These are phyloP conservation scores for Cladosporium phlei DNA, from an alignment of 2,329 filamentous ascomycete genomes.

Conservation along the genomic window DNA sequence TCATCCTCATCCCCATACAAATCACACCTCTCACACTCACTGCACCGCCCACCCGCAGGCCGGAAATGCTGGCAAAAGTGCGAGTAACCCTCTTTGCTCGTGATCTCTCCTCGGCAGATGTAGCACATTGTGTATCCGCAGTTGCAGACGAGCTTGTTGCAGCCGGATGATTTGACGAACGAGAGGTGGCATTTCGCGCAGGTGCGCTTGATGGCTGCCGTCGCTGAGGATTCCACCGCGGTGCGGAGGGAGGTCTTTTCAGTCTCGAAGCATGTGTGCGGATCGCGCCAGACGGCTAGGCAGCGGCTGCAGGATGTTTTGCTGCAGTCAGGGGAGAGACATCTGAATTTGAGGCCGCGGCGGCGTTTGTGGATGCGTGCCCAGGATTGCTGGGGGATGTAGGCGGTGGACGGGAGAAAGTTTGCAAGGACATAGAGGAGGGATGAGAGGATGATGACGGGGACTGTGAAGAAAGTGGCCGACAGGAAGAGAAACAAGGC, in stretches of 20 bases:
- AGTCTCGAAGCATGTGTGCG: conserved; percentile 85
- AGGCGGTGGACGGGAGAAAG: conserved; percentile 24
- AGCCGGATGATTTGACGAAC: conserved; percentile 89
- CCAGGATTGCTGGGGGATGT: conserved; percentile 35
- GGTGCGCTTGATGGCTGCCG: conserved; percentile 87
- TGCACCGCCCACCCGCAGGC: conserved; percentile 69
- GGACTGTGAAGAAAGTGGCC: conserved; percentile 19
- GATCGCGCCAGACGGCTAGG: conserved; percentile 75
- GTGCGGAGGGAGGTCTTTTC: conserved; percentile 76
- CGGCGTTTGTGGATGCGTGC: conserved; percentile 64
- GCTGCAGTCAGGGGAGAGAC: conserved; percentile 63
- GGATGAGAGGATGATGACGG: conserved; percentile 54
- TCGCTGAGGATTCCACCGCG: conserved; percentile 88
- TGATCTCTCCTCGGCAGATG: conserved; percentile 65
- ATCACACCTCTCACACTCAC: conserved; percentile 63
- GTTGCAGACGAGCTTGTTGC: conserved; percentile 93
- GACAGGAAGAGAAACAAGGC: conserved; percentile 30
- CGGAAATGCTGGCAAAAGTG: conserved; percentile 98
- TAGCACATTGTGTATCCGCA: conserved; percentile 99
- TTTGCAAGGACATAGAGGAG: conserved; percentile 39
- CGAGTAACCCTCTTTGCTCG: conserved; percentile 67
- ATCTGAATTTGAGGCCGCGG: conserved; percentile 72
- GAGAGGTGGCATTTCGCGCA: conserved; percentile 87
- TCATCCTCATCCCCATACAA: conserved; percentile 48
- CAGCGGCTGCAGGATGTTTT: conserved; percentile 77